Conservation (phyloP, 2,329 filamentous ascomycete genomes). For the Tolypocladium album region DNA sequence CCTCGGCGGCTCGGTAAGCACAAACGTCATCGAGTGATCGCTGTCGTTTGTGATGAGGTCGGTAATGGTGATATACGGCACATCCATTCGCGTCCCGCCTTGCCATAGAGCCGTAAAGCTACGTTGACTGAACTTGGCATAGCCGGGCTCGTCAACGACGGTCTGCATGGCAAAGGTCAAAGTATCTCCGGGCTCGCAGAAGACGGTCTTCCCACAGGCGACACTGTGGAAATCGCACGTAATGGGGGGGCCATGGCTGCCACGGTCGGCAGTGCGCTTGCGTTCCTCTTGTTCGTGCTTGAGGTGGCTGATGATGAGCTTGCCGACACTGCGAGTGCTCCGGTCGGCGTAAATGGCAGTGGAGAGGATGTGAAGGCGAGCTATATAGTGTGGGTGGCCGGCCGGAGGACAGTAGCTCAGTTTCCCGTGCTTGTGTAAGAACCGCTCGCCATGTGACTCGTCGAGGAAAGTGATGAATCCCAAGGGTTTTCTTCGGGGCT, state of each 20-base stretch:
- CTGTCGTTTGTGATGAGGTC: constrained; percentile 29
- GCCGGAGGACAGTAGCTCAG: background rate
- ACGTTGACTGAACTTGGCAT: constrained; percentile 32
- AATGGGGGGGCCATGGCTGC: constrained; percentile 9
- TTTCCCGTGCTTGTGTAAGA: constrained; percentile 26
- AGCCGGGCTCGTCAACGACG: constrained; percentile 9
- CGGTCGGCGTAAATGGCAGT: constrained; percentile 14
- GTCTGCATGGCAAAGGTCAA: constrained; percentile 34
- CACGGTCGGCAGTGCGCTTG: constrained; percentile 3
- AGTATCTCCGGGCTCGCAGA: constrained; percentile 12
- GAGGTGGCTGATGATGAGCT: constrained; percentile 14
- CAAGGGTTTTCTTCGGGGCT: constrained; percentile 19
- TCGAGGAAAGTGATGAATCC: constrained; percentile 34
- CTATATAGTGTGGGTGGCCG: constrained; percentile 7
- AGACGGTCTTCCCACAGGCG: constrained; percentile 38
- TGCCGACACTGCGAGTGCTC: constrained; percentile 22
- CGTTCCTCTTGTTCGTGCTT: constrained; percentile 15
- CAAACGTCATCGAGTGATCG: constrained; percentile 32
- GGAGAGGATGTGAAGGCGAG: constrained; percentile 20
- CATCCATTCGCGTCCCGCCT: constrained; percentile 25
- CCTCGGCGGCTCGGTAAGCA: constrained; percentile 39
- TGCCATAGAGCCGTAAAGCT: constrained; percentile 27
- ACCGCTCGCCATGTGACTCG: constrained; percentile 25
- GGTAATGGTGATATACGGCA: constrained; percentile 36
- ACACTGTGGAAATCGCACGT: constrained; percentile 11